Evolutionary conservation across 2,329 filamentous ascomycete genomes (phyloP).

Genomic region (Aspergillus tubingensis): DNA sequence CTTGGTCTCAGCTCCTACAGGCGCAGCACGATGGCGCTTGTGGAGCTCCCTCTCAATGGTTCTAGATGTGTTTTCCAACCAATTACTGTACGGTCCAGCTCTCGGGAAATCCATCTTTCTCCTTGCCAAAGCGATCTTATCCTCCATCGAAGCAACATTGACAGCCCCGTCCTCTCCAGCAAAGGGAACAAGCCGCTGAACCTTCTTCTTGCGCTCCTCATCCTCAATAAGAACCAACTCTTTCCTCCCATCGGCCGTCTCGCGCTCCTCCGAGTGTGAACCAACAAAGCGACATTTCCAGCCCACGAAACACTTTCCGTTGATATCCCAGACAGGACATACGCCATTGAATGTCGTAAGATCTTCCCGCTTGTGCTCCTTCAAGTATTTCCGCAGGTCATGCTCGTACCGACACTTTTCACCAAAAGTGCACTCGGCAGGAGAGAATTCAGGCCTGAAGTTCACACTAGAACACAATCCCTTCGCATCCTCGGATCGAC

Average conservation of each 20-base stretch:
- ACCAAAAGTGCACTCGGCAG: conserved; percentile 71
- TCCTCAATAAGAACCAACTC: conserved; percentile 73
- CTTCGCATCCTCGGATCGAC: conserved; percentile 73
- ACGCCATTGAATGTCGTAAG: conserved; percentile 72
- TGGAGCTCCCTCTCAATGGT: conserved; percentile 53
- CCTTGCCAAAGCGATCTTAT: conserved; percentile 74
- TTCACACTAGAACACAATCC: conserved; percentile 75
- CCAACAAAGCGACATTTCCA: conserved; percentile 93
- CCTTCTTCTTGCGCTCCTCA: conserved; percentile 49
- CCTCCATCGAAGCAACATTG: conserved; percentile 69
- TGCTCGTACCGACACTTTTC: conserved; percentile 81
- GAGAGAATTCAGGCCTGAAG: conserved; percentile 77
- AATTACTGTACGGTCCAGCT: conserved; percentile 74
- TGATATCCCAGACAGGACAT: conserved; percentile 77
- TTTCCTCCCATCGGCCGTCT: conserved; percentile 75
- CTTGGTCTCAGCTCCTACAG: conserved; percentile 29
- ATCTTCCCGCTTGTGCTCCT: conserved; percentile 77
- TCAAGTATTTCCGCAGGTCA: conserved; percentile 81
- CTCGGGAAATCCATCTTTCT: conserved; percentile 70
- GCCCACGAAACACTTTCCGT: conserved; percentile 76
- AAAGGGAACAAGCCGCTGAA: conserved; percentile 30
- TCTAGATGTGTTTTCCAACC: conserved; percentile 68
- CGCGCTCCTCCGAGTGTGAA: conserved; percentile 81
- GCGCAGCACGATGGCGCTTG: conserved; percentile 44
- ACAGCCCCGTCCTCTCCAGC: conserved; percentile 63